phyloP scores from a whole-genome alignment of 2,329 filamentous ascomycete genomes.

The Arthrobotrys sphaeroides region DNA sequence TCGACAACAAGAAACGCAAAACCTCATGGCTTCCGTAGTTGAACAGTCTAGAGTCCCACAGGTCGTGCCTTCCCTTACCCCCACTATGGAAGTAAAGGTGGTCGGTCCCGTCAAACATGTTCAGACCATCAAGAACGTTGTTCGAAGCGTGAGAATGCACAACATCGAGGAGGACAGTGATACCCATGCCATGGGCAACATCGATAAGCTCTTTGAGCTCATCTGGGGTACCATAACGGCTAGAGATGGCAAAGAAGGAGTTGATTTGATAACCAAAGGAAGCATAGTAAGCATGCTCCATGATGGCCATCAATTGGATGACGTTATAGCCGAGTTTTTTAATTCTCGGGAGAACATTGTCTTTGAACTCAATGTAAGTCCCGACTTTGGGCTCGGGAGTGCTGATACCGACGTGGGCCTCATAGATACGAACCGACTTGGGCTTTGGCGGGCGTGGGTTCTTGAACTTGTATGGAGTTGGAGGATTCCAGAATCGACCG shows the following conservation, averaged over 20 bases:
- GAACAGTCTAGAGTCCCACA: constrained; percentile 96
- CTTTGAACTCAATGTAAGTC: constrained; percentile 97
- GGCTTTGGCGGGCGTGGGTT: constrained; percentile 84
- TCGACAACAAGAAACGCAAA: constrained; percentile 92
- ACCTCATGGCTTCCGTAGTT: constrained; percentile 97
- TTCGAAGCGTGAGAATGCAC: constrained; percentile 98
- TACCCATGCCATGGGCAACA: constrained; percentile 87
- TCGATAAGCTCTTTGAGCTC: constrained; percentile 97
- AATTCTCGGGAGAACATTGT: constrained; percentile 90
- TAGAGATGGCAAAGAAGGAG: constrained; percentile 97
- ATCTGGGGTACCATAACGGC: constrained; percentile 90
- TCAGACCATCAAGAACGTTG: constrained; percentile 93
- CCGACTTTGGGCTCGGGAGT: constrained; percentile 87
- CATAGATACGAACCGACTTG: constrained; percentile 87
- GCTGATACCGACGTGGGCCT: constrained; percentile 98
- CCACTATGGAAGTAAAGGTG: constrained; percentile 96
- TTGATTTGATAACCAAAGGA: constrained; percentile 99
- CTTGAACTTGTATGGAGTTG: constrained; percentile 82
- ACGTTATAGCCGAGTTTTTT: constrained; percentile 92
- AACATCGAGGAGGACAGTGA: constrained; percentile 90
- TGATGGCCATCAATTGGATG: constrained; percentile 97
- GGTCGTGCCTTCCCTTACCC: constrained; percentile 81
- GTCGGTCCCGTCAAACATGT: constrained; percentile 94
- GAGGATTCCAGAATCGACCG: constrained; percentile 96
- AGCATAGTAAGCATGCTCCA: constrained; percentile 99